Evolutionary conservation across 176 grass and related monocot species (phyloP), one percentile per base, ranked within the genome.

Genomic region (Raddia guianensis): DNA sequence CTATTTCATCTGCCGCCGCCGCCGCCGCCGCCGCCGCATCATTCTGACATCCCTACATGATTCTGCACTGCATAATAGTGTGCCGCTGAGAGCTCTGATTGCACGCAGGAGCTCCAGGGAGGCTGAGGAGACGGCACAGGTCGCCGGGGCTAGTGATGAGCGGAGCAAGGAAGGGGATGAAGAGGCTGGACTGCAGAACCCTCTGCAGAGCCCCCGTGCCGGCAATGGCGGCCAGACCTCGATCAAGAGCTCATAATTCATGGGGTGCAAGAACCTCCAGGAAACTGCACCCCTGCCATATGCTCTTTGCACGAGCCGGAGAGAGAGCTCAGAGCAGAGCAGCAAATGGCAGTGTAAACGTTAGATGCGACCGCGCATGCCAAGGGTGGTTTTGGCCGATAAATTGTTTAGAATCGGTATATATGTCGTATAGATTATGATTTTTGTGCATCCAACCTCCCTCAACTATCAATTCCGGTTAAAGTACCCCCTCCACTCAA

Each of bases 91-190:
- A 71, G 56, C 43, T 10, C 8, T 75, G 69, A 58, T 44, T 57
- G 3, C 48, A 33, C 57, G 42, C 82, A 89, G 87, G 77, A 66
- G 71, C 55, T 81, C 82, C 48, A 85, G 65, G 63, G 77, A 85
- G 8, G 56, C 21, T 0, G 82, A 89, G 13, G 63, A 85, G 55
- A 89, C 82, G 0, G 71, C 87, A 1, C 87, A 89, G 71, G 87
- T 89, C 3, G 10, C 65, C 0, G 87, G 87, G 56, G 48, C 87
- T 11, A 51, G 63, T 35, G 76, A 89, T 5, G 76, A 75, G 21
- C 76, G 48, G 2, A 27, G 55, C 13, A 84, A 67, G 27, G 47
- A 61, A 3, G 47, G 20, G 6, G 87, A 89, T 15, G 76, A 71
- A 70, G 82, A 85, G 66, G 56, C 71, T 80, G 82, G 71, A 76